Evolutionary conservation across 2,329 filamentous ascomycete genomes (phyloP).

Genomic region (Pseudogymnoascus sp.): DNA sequence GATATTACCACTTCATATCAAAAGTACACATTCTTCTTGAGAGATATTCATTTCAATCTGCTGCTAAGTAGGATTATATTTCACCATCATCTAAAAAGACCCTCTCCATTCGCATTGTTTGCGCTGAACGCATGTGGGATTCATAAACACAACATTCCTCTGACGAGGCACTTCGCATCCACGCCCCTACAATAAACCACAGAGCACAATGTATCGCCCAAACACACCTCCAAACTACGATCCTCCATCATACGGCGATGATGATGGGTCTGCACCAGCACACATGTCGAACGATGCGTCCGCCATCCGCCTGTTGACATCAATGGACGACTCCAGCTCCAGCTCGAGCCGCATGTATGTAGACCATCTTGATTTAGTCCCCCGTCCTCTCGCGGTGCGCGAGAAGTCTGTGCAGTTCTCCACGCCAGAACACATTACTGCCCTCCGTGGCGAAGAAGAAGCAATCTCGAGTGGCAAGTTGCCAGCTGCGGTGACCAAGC

Average conservation of each 20-base stretch:
- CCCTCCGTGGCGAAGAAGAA: conserved; percentile 34
- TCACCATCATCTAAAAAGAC: neutral
- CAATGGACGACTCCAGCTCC: conserved; percentile 43
- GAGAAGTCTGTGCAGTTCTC: conserved; percentile 24
- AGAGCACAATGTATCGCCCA: conserved; percentile 30
- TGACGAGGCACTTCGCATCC: conserved; percentile 1
- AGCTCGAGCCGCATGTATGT: conserved; percentile 43
- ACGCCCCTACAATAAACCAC: neutral
- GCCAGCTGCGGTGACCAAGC: conserved; percentile 31
- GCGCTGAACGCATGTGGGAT: neutral
- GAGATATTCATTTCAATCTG: neutral
- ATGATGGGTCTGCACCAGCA: conserved; percentile 37
- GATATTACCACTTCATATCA: conserved; percentile 2
- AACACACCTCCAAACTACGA: conserved; percentile 44
- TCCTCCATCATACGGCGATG: conserved; percentile 47
- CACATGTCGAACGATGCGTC: conserved; percentile 38
- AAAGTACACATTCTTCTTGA: neutral
- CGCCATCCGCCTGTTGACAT: conserved; percentile 53
- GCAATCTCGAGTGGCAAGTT: conserved; percentile 23
- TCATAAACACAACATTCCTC: conserved; percentile 6
- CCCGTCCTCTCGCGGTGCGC: conserved; percentile 18
- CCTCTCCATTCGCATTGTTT: neutral
- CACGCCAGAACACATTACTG: conserved; percentile 30
- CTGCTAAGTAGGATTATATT: neutral
- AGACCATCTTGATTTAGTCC: conserved; percentile 16